Conservation (phyloP, 2,329 filamentous ascomycete species). For the Hypoxylon sp. region DNA sequence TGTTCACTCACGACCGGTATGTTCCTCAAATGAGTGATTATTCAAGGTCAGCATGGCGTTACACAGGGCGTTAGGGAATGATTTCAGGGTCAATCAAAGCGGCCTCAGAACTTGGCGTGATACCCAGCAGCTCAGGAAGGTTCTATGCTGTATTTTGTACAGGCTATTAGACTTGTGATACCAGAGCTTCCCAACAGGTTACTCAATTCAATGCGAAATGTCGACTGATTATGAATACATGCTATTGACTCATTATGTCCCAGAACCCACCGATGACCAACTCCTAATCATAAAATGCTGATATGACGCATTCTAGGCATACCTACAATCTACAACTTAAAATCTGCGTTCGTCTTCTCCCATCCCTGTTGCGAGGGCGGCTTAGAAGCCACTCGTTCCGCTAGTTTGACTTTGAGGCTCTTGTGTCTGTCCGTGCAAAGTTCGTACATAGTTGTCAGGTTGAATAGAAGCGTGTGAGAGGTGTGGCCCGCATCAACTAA, state of each 20-base stretch:
- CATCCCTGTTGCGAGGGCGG: conserved; percentile 72
- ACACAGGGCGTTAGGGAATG: not conserved
- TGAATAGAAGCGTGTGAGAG: conserved; percentile 88
- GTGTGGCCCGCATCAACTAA: conserved; percentile 74
- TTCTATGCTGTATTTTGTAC: not conserved
- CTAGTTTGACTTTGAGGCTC: conserved; percentile 77
- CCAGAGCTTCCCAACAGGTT: not conserved
- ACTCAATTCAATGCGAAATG: not conserved
- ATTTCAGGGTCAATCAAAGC: not conserved
- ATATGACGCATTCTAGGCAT: not conserved
- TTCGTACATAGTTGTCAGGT: conserved; percentile 92
- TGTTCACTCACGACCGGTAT: not conserved
- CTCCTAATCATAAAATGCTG: not conserved
- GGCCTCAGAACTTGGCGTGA: not conserved
- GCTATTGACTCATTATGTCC: not conserved
- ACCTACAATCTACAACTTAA: conserved; percentile 73
- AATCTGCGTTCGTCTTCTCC: conserved; percentile 80
- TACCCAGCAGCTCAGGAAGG: not conserved
- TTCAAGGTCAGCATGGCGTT: not conserved
- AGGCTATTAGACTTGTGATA: not conserved
- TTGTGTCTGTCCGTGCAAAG: conserved; percentile 84
- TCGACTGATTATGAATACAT: not conserved
- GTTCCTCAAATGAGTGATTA: not conserved
- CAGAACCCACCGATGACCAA: not conserved
- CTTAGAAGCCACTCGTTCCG: conserved; percentile 76